phyloP scores from a whole-genome alignment of 2,329 filamentous ascomycete genomes.

The Fusarium sp. region DNA sequence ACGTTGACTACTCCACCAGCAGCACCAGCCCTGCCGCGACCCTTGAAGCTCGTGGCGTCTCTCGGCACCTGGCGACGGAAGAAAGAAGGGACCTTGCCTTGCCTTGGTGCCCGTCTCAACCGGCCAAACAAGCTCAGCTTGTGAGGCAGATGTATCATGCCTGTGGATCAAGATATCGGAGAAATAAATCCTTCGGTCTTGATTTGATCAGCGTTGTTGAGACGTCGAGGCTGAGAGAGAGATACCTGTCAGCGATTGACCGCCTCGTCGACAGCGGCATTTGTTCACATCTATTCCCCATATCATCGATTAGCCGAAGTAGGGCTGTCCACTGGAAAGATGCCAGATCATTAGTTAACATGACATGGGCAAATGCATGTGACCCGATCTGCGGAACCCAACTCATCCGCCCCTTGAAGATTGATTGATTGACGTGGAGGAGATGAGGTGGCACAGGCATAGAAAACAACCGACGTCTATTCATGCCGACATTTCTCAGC shows the following conservation, averaged over 20 bases:
- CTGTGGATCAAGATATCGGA: conserved; percentile 38
- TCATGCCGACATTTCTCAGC: conserved; percentile 27
- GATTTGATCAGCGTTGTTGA: conserved; percentile 12
- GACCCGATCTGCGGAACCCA: conserved; percentile 44
- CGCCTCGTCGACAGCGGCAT: conserved; percentile 28
- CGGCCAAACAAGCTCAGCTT: conserved; percentile 40
- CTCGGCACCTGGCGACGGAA: conserved; percentile 39
- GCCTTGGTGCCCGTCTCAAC: background rate
- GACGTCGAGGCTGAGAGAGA: conserved; percentile 18
- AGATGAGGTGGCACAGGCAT: conserved; percentile 35
- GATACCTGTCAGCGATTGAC: conserved; percentile 14
- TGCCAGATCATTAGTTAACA: conserved; percentile 39
- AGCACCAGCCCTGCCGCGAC: conserved; percentile 40
- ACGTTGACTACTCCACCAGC: conserved; percentile 42
- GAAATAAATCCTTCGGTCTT: conserved; percentile 18
- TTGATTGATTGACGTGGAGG: conserved; percentile 25
- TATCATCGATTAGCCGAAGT: conserved; percentile 25
- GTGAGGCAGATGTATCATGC: conserved; percentile 33
- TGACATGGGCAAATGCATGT: conserved; percentile 46
- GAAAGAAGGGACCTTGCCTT: conserved; percentile 22
- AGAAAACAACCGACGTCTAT: conserved; percentile 8
- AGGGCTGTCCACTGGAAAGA: conserved; percentile 39
- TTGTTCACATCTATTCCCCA: conserved; percentile 28
- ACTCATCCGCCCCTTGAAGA: conserved; percentile 15
- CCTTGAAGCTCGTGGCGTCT: conserved; percentile 40